Evolutionary conservation across 73 alveolate species (phyloP).

Genomic region (Diophrys appendiculata): DNA sequence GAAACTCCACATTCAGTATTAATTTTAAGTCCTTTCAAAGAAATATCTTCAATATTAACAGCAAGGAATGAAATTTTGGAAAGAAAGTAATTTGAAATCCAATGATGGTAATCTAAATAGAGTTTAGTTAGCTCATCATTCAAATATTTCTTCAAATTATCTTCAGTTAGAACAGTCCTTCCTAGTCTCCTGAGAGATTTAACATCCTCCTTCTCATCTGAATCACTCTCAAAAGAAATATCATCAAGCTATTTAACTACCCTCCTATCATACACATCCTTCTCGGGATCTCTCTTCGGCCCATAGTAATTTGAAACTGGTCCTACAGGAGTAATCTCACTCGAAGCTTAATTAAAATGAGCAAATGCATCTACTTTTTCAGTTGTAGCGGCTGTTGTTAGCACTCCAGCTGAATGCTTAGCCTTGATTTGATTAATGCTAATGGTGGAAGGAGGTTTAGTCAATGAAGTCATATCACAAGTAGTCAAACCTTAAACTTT

Average conservation of each 20-base stretch:
- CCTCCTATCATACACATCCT: conserved; percentile 63
- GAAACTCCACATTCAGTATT: conserved; percentile 20
- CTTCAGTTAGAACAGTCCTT: conserved; percentile 59
- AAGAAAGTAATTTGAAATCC: conserved; percentile 56
- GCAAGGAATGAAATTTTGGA: conserved; percentile 58
- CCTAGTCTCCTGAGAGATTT: conserved; percentile 51
- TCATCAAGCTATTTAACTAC: conserved; percentile 63
- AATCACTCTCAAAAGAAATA: conserved; percentile 51
- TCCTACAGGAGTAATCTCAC: conserved; percentile 10
- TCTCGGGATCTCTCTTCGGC: conserved; percentile 41
- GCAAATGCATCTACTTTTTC: neutral
- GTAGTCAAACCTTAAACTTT: neutral
- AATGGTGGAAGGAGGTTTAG: neutral
- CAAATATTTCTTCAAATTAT: conserved; percentile 40
- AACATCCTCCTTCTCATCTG: conserved; percentile 50
- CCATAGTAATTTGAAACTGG: conserved; percentile 47
- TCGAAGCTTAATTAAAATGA: neutral
- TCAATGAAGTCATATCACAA: neutral
- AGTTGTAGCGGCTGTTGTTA: conserved; percentile 13
- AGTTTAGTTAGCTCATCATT: conserved; percentile 40
- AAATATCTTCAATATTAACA: conserved; percentile 38
- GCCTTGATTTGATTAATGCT: neutral
- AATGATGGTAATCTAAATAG: conserved; percentile 44
- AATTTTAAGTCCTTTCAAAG: conserved; percentile 38
- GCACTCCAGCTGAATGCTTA: conserved; percentile 14